A percentile compares a stretch with the other conserved stretches of the same genome.
These are phyloP conservation scores for Tricholomella constricta DNA, from an alignment of 768 basidiomycete genomes.

Conservation along the genomic window DNA sequence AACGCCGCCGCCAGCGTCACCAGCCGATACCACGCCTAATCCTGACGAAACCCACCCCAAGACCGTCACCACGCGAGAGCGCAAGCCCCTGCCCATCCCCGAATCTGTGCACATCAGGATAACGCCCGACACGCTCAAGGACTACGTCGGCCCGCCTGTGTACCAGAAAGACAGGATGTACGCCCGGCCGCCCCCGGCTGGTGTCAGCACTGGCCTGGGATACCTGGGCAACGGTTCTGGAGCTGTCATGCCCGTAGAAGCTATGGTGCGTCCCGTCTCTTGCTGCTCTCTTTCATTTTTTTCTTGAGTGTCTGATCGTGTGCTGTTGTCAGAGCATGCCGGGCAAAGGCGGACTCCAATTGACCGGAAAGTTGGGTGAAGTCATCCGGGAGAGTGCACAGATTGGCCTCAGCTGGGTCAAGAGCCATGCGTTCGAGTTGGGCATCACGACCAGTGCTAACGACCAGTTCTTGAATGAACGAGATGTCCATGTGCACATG, in stretches of 20 bases:
- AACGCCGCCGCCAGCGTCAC: constrained; percentile 15
- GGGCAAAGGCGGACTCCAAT: constrained; percentile 87
- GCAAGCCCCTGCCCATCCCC: constrained; percentile 83
- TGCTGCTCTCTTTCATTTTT: background rate
- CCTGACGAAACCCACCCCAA: constrained; percentile 30
- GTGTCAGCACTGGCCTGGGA: constrained; percentile 93
- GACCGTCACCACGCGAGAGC: constrained; percentile 72
- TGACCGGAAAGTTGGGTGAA: constrained; percentile 97
- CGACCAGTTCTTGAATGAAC: constrained; percentile 81
- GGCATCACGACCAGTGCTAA: constrained; percentile 75
- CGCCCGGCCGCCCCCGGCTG: constrained; percentile 74
- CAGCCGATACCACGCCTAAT: constrained; percentile 21
- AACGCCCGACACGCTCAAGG: constrained; percentile 86
- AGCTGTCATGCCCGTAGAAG: constrained; percentile 96
- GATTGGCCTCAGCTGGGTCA: constrained; percentile 93
- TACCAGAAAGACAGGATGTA: constrained; percentile 97
- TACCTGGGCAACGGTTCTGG: constrained; percentile 97
- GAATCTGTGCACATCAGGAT: constrained; percentile 77
- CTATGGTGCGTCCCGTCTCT: constrained; percentile 59
- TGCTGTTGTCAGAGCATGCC: constrained; percentile 78
- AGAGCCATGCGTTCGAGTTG: constrained; percentile 84
- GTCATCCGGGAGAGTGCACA: constrained; percentile 97
- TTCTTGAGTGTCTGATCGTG: background rate
- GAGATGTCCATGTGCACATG: constrained; percentile 96
- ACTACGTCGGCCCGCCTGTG: constrained; percentile 94